phyloP scores from a whole-genome alignment of 2,329 filamentous ascomycete genomes.

The Pestalotiopsis sp. region DNA sequence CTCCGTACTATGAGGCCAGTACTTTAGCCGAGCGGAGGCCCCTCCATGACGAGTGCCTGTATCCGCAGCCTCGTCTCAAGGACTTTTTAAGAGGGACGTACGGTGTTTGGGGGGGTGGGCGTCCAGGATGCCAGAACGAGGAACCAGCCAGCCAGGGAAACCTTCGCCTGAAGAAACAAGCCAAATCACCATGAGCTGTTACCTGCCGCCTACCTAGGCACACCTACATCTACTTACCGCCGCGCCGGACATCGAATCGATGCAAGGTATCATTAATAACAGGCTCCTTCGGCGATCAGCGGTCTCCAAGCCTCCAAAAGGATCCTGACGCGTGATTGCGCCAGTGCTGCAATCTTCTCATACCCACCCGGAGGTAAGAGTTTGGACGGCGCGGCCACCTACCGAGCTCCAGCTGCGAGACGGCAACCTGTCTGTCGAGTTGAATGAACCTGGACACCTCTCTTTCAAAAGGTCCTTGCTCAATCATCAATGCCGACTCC shows the following conservation, averaged over 20 bases:
- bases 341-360: slow-evolving; percentile 3
- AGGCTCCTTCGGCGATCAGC: slow-evolving; percentile 7
- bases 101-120: neutral
- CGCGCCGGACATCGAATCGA: neutral
- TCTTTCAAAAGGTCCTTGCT: neutral
- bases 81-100: neutral
- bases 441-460: neutral
- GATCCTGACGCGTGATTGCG: slow-evolving; percentile 2
- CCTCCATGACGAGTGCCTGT: neutral
- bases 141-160: neutral
- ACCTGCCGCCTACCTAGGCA: neutral
- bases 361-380: neutral
- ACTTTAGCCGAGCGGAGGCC: neutral
- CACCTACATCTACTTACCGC: neutral
- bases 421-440: neutral
- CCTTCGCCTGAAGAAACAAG: neutral
- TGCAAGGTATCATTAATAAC: slow-evolving; percentile 3
- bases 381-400: neutral
- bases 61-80: neutral
- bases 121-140: neutral
- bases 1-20: neutral
- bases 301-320: slow-evolving; percentile 1
- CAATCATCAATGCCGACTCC: neutral
- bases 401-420: neutral
- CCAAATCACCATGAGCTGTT: neutral